Evolutionary conservation across 148 eudicot species (phyloP).

Genomic region (Camellia granthamiana): DNA sequence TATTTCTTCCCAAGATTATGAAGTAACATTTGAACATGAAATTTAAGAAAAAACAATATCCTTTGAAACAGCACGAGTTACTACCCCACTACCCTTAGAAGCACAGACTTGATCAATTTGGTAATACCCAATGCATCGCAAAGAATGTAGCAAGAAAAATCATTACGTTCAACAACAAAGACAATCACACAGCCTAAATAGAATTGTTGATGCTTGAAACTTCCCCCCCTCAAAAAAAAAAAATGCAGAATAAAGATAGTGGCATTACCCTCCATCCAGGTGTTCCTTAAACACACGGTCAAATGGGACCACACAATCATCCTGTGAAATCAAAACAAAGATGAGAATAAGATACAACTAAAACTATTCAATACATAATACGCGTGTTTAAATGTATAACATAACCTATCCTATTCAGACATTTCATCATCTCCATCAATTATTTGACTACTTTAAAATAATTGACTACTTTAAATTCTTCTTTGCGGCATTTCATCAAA

Average conservation of each 20-base stretch:
- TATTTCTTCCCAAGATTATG: slow-evolving; percentile 8
- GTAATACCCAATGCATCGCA: slow-evolving; percentile 7
- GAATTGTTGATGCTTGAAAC: background rate
- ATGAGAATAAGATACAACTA: too few species aligned
- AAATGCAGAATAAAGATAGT: background rate
- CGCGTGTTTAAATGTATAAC: too few species aligned
- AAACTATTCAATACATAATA: too few species aligned
- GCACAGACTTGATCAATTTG: background rate
- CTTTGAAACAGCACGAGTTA: background rate
- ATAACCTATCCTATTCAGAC: too few species aligned
- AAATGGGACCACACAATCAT: too few species aligned
- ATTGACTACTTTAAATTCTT: too few species aligned
- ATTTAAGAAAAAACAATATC: background rate
- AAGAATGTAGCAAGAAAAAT: background rate
- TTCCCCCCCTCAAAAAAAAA: slow-evolving; percentile 6
- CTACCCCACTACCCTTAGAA: background rate
- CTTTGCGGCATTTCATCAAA: too few species aligned
- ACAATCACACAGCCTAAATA: background rate
- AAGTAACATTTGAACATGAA: background rate
- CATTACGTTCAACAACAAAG: background rate
- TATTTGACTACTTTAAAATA: too few species aligned
- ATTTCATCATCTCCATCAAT: too few species aligned
- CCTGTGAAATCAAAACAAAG: too few species aligned
- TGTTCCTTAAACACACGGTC: slow-evolving; percentile 92
- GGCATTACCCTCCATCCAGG: slow-evolving; percentile 96